Evolutionary conservation across 768 basidiomycete genomes (phyloP).

Genomic region (Cystobasidium onofrii): DNA sequence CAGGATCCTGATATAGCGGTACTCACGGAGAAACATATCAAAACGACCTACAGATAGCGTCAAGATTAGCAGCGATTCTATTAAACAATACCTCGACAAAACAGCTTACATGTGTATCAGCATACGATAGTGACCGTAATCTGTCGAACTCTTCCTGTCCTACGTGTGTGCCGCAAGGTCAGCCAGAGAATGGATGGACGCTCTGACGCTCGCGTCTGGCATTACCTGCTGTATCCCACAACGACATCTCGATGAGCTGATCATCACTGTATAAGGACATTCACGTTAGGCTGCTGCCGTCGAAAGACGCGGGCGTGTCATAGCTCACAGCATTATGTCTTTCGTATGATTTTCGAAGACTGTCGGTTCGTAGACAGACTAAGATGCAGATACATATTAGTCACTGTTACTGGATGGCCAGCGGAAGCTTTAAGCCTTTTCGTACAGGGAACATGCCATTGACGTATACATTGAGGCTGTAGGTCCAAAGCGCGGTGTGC

Average conservation of each 20-base stretch:
- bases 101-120: conserved; percentile 91
- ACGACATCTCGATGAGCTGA: conserved; percentile 74
- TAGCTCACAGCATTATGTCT: conserved; percentile 25
- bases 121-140: conserved; percentile 84
- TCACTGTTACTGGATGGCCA: neutral
- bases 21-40: conserved; percentile 84
- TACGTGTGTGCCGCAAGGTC: conserved; percentile 45
- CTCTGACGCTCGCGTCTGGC: too few species aligned
- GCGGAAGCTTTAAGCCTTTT: conserved; percentile 44
- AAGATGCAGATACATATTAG: neutral
- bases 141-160: conserved; percentile 95
- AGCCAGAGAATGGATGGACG: neutral
- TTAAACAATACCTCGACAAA: too few species aligned
- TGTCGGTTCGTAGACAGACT: conserved; percentile 57
- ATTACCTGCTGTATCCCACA: conserved; percentile 98
- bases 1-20: too few species aligned
- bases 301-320: conserved; percentile 47
- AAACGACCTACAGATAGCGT: conserved; percentile 47
- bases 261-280: conserved; percentile 52
- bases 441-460: conserved; percentile 93
- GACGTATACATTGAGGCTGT: conserved; percentile 63
- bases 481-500: neutral
- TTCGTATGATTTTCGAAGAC: conserved; percentile 96
- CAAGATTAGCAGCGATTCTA: too few species aligned
- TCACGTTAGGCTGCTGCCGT: too few species aligned